Conservation (phyloP, 2,329 filamentous ascomycete genomes). For the Botryotinia globosa region DNA sequence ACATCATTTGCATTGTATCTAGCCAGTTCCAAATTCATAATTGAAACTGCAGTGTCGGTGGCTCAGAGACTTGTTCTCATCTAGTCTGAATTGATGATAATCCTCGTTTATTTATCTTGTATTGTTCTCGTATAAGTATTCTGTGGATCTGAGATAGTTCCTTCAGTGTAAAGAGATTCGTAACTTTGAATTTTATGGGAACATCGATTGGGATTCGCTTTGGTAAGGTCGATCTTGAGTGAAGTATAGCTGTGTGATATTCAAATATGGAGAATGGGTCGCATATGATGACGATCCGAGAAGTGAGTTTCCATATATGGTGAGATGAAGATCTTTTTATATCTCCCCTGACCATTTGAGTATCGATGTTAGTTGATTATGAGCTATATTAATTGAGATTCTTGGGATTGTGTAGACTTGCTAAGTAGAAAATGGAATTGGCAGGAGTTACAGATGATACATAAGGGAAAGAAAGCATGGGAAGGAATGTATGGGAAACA, state of each 20-base stretch:
- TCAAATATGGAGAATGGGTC: not conserved
- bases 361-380: not conserved
- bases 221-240: not conserved
- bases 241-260: not conserved
- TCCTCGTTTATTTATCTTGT: not conserved
- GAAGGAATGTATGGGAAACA: not conserved
- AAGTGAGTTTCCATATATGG: not conserved
- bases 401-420: not conserved
- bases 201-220: not conserved
- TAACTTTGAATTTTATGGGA: not conserved
- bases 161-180: not conserved
- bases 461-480: not conserved
- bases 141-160: accelerated
- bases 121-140: accelerated
- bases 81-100: not conserved
- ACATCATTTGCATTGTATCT: accelerated
- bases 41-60: no score
- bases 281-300: not conserved
- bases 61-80: not conserved
- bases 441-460: no score
- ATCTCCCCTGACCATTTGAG: accelerated
- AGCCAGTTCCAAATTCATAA: accelerated
- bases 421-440: not conserved
- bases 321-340: not conserved
- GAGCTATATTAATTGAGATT: not conserved